Percentiles rank a stretch among this genome's conserved stretches.
phyloP scores from a whole-genome alignment of 768 basidiomycete genomes.

The Termitomyces sp. region DNA sequence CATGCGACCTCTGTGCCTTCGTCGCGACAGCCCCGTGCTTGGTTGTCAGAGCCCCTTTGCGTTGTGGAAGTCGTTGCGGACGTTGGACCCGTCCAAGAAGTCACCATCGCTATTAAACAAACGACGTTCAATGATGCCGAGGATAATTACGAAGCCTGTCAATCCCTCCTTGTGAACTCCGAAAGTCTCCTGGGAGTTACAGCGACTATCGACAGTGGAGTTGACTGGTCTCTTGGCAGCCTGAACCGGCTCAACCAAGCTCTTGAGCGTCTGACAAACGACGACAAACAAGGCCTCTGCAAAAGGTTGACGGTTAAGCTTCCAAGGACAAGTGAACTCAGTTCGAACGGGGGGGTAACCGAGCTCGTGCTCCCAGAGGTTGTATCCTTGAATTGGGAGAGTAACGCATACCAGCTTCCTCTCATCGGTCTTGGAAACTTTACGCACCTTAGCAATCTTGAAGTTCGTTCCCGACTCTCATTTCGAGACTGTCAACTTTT shows the following conservation, averaged over 20 bases:
- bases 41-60: not conserved
- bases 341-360: not conserved
- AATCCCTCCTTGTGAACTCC: too few relatives aligned
- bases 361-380: not conserved
- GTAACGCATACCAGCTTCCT: not conserved
- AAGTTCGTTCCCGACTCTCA: not conserved
- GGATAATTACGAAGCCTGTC: too few relatives aligned
- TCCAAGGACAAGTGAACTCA: not conserved
- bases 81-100: not conserved
- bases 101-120: not conserved
- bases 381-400: not conserved
- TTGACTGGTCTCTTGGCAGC: not conserved
- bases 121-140: too few relatives aligned
- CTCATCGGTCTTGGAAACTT: not conserved
- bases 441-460: not conserved
- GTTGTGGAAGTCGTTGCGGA: not conserved
- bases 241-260: not conserved
- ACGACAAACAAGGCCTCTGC: not conserved
- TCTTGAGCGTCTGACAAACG: not conserved
- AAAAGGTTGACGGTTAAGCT: not conserved
- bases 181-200: not conserved
- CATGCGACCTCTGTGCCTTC: not conserved
- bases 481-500: not conserved
- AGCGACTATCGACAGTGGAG: not conserved
- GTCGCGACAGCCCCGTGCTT: not conserved